Evolutionary conservation across 208 protist species (phyloP).

Genomic region (Crithidia thermophila): DNA sequence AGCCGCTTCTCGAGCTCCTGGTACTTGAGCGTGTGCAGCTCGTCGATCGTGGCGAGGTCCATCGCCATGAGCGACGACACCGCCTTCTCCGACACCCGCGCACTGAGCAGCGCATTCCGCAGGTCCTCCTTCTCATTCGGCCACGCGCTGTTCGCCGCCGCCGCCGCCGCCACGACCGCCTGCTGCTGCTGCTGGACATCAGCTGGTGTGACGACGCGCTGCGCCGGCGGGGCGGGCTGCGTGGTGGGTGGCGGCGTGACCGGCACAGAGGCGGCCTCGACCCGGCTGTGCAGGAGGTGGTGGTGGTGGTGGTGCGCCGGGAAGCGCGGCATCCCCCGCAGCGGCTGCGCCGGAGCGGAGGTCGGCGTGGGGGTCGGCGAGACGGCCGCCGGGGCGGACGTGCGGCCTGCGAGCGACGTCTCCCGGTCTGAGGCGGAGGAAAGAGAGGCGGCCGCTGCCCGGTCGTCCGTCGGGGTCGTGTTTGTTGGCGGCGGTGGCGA

Average conservation of each 20-base stretch:
- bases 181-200: slow-evolving; percentile 9
- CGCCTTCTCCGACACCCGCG: slow-evolving; percentile 28
- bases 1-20: slow-evolving; percentile 30
- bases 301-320: slow-evolving; percentile 38
- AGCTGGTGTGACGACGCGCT: background rate
- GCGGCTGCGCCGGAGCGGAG: slow-evolving; percentile 1
- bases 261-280: background rate
- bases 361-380: background rate
- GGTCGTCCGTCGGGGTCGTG: slow-evolving; percentile 13
- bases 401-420: background rate
- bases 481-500: slow-evolving; percentile 1
- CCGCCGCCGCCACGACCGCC: background rate
- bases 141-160: slow-evolving; percentile 11
- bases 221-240: background rate
- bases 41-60: slow-evolving; percentile 16
- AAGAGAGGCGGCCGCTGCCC: background rate
- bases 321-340: slow-evolving; percentile 24
- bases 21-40: slow-evolving; percentile 31
- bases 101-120: slow-evolving; percentile 24
- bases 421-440: background rate
- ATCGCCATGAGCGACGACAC: slow-evolving; percentile 21
- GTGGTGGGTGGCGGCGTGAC: slow-evolving; percentile 5
- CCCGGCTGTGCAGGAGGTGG: slow-evolving; percentile 19
- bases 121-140: slow-evolving; percentile 39
- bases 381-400: background rate